Conservation (phyloP, 1,284 basidiomycete genomes). For the Porogramme epimiltina region DNA sequence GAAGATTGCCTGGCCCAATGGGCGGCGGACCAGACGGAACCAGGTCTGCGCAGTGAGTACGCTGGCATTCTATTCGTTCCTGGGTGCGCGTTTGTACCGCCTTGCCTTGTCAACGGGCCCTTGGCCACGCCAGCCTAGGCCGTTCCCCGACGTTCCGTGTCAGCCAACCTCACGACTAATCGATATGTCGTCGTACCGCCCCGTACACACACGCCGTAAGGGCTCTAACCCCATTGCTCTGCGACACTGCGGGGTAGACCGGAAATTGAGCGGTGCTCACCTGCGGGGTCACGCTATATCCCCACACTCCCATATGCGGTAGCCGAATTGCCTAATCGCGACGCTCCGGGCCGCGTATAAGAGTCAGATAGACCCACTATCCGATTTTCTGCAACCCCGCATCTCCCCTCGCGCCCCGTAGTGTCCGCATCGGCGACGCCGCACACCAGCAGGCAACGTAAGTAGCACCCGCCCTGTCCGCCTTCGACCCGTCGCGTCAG, state of each 20-base stretch:
- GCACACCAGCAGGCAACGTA: too few relatives aligned
- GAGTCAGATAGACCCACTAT: slow-evolving; percentile 17
- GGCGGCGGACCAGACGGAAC: not conserved
- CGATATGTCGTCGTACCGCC: too few relatives aligned
- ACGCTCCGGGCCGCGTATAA: slow-evolving; percentile 15
- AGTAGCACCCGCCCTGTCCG: slow-evolving; percentile 1
- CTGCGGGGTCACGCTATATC: slow-evolving; percentile 1
- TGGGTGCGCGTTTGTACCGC: not conserved
- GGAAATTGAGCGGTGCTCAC: slow-evolving; percentile 19
- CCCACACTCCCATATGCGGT: slow-evolving; percentile 11
- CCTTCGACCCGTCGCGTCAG: slow-evolving; percentile 4
- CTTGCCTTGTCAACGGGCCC: slow-evolving; percentile 2
- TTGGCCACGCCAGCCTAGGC: slow-evolving; percentile 15
- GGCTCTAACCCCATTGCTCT: slow-evolving; percentile 7
- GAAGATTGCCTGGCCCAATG: slow-evolving; percentile 1
- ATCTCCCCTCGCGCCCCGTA: slow-evolving; percentile 1
- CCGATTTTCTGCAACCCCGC: slow-evolving; percentile 11
- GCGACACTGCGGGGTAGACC: slow-evolving; percentile 5
- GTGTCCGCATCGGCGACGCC: too few relatives aligned
- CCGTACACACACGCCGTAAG: slow-evolving; percentile 3
- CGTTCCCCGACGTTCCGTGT: slow-evolving; percentile 1
- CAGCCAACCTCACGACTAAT: too few relatives aligned
- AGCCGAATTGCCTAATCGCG: slow-evolving; percentile 18
- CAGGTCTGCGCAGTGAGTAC: slow-evolving; percentile 1
- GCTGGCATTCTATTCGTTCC: not conserved